These are phyloP conservation scores for Colletotrichum graminicola DNA, from an alignment of 2,329 filamentous ascomycete genomes.

Conservation along the genomic window DNA sequence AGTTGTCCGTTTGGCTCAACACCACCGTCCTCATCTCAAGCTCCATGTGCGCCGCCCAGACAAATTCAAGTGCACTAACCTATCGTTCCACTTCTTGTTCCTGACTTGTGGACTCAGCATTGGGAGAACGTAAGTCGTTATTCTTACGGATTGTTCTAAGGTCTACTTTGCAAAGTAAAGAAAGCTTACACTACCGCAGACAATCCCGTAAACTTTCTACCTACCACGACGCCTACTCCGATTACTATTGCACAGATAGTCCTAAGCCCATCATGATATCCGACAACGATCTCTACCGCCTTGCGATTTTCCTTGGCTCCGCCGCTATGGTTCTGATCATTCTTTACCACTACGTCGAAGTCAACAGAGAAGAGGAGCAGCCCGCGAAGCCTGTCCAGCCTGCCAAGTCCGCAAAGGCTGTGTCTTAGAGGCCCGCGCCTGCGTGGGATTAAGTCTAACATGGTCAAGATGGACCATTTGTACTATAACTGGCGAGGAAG, in stretches of 20 bases:
- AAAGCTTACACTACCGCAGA: conserved; percentile 4
- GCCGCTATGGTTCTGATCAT: conserved; percentile 93
- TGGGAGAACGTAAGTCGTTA: conserved; percentile 4
- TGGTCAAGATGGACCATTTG: neutral
- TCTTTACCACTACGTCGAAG: conserved; percentile 94
- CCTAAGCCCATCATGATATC: conserved; percentile 81
- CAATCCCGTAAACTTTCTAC: conserved; percentile 35
- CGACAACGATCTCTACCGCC: conserved; percentile 88
- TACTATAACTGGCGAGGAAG: conserved; percentile 2
- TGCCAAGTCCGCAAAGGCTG: conserved; percentile 35
- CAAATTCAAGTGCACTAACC: conserved; percentile 3
- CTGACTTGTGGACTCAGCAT: neutral
- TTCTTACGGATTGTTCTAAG: neutral
- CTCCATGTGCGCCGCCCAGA: conserved; percentile 16
- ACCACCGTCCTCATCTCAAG: conserved; percentile 17
- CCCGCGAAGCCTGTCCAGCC: conserved; percentile 20
- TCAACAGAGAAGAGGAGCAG: conserved; percentile 71
- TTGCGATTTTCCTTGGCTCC: conserved; percentile 93
- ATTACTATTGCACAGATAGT: conserved; percentile 27
- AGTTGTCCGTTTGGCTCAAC: conserved; percentile 36
- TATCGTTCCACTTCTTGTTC: neutral
- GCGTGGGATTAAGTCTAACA: neutral
- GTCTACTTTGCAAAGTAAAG: neutral
- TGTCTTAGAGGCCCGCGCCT: conserved; percentile 11
- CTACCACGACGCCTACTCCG: conserved; percentile 40